These are phyloP conservation scores for Spatholobus suberectus DNA, from an alignment of 306 rosid genomes.

Conservation along the genomic window DNA sequence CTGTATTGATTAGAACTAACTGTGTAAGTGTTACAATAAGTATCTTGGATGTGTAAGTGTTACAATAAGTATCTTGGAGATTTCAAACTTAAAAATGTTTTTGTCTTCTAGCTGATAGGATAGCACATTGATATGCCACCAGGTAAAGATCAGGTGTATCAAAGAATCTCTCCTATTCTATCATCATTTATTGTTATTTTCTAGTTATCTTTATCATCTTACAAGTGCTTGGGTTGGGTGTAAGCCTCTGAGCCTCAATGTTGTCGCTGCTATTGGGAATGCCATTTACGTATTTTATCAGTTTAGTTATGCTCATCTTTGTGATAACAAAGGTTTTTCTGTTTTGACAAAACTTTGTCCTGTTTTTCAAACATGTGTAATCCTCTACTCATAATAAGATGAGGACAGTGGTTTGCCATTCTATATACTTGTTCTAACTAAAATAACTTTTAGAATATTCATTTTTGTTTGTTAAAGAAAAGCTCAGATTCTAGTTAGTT, in stretches of 20 bases:
- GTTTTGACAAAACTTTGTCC: background rate
- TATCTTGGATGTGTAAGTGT: background rate
- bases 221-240: background rate
- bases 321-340: background rate
- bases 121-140: background rate
- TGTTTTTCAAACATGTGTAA: background rate
- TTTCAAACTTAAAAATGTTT: background rate
- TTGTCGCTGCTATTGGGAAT: background rate
- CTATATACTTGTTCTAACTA: background rate
- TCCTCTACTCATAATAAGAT: background rate
- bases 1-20: background rate
- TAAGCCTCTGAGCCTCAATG: background rate
- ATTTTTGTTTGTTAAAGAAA: too few relatives aligned
- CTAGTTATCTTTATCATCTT: background rate
- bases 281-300: background rate
- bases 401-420: background rate
- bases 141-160: background rate
- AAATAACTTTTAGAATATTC: too few relatives aligned
- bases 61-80: background rate
- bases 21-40: background rate
- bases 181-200: background rate
- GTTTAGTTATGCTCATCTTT: background rate
- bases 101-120: background rate
- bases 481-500: background rate
- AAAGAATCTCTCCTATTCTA: background rate